These are phyloP conservation scores for Dactylellina drechsleri DNA, from an alignment of 2,329 filamentous ascomycete species.

Conservation along the genomic window DNA sequence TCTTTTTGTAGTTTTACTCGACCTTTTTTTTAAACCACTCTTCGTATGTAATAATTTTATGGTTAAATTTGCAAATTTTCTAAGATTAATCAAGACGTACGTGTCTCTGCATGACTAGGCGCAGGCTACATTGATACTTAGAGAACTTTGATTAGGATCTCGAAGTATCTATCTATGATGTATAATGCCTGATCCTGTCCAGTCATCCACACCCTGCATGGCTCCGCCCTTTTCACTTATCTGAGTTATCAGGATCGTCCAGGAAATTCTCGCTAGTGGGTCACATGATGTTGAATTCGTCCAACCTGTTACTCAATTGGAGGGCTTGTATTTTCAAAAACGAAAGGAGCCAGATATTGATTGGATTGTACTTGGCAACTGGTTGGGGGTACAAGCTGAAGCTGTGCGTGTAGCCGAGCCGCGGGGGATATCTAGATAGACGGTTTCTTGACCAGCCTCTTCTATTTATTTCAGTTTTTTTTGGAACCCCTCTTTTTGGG, in stretches of 20 bases:
- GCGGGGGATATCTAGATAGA: background rate
- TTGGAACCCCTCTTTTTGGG: too few species aligned
- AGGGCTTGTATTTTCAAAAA: too few species aligned
- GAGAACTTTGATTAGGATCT: background rate
- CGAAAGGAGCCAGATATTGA: too few species aligned
- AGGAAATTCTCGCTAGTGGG: background rate
- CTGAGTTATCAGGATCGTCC: too few species aligned
- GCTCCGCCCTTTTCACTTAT: too few species aligned
- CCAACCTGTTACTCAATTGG: background rate
- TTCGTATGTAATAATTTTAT: conserved; percentile 42
- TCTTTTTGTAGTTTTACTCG: conserved; percentile 2
- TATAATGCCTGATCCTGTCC: conserved; percentile 1
- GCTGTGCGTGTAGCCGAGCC: background rate
- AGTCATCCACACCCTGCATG: too few species aligned
- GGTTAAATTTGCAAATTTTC: too few species aligned
- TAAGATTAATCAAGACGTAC: too few species aligned
- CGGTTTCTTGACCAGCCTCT: background rate
- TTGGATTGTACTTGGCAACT: too few species aligned
- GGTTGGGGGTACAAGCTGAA: background rate
- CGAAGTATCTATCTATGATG: background rate
- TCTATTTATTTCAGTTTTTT: background rate
- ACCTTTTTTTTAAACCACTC: conserved; percentile 1
- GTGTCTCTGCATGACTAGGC: too few species aligned
- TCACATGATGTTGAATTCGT: conserved; percentile 6
- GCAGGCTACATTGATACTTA: too few species aligned